phyloP scores from a whole-genome alignment of 208 protist genomes.

The Leishmania turanica region DNA sequence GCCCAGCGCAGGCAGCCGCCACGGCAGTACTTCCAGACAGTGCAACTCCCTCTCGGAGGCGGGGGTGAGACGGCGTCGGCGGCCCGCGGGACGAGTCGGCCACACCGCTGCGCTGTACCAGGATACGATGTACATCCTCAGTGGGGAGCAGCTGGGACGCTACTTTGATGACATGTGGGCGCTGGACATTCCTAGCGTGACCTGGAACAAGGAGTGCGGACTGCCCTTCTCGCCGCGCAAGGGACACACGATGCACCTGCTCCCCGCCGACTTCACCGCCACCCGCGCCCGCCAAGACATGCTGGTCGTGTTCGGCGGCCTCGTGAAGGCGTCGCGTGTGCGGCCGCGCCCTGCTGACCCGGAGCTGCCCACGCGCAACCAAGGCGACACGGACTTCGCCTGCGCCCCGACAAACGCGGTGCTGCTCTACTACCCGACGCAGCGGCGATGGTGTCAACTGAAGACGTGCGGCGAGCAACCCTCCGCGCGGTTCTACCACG shows the following conservation, averaged over 20 bases:
- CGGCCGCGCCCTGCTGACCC: constrained; percentile 31
- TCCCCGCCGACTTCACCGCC: constrained; percentile 36
- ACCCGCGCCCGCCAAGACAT: constrained; percentile 36
- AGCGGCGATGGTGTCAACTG: constrained; percentile 40
- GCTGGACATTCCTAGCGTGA: constrained; percentile 19
- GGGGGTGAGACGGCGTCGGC: not conserved
- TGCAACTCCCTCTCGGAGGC: not conserved
- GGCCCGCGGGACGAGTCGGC: constrained; percentile 37
- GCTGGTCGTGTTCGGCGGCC: constrained; percentile 53
- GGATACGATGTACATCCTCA: constrained; percentile 50
- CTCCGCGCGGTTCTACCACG: constrained; percentile 49
- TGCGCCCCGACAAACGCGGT: constrained; percentile 35
- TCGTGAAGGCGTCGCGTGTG: constrained; percentile 22
- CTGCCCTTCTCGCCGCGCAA: constrained; percentile 51
- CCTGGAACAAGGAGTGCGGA: constrained; percentile 28
- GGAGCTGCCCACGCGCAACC: constrained; percentile 18
- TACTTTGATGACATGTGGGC: constrained; percentile 54
- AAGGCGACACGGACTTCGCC: constrained; percentile 22
- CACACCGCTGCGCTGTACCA: constrained; percentile 43
- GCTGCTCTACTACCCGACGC: constrained; percentile 32
- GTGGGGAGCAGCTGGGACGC: constrained; percentile 36
- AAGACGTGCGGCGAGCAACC: constrained; percentile 40
- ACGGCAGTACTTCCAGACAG: not conserved
- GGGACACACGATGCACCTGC: constrained; percentile 51
- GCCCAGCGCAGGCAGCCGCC: not conserved